Conservation (phyloP, 1,284 basidiomycete species). For the Cutaneotrichosporon mucoides region DNA sequence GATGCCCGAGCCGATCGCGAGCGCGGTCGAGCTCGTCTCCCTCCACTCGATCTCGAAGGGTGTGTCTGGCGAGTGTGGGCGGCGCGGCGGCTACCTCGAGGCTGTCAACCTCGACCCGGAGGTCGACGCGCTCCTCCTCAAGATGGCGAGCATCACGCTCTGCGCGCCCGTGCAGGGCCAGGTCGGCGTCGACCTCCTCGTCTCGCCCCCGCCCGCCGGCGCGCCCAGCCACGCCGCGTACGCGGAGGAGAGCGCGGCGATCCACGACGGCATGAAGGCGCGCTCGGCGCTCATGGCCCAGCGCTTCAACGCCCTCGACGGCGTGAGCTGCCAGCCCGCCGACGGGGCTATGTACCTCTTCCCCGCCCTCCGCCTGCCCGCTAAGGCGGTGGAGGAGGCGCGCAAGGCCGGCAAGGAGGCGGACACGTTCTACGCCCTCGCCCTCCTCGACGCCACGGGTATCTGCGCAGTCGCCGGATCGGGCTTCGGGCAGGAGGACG, state of each 20-base stretch:
- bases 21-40: slow-evolving; percentile 66
- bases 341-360: slow-evolving; percentile 78
- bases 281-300: slow-evolving; percentile 66
- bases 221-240: slow-evolving; percentile 68
- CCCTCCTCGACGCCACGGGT: slow-evolving; percentile 71
- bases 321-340: slow-evolving; percentile 76
- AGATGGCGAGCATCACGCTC: slow-evolving; percentile 79
- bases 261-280: slow-evolving; percentile 63
- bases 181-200: slow-evolving; percentile 80
- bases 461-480: slow-evolving; percentile 84
- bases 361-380: slow-evolving; percentile 63
- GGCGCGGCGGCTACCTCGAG: slow-evolving; percentile 91
- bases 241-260: slow-evolving; percentile 69
- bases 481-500: slow-evolving; percentile 82
- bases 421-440: slow-evolving; percentile 76
- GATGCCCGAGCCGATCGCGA: slow-evolving; percentile 51
- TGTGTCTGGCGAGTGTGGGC: slow-evolving; percentile 82
- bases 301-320: slow-evolving; percentile 67
- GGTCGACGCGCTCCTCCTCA: slow-evolving; percentile 75
- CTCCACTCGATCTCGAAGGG: slow-evolving; percentile 94
- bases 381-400: slow-evolving; percentile 67
- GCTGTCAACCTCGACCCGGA: slow-evolving; percentile 69
- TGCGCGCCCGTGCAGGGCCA: slow-evolving; percentile 74
- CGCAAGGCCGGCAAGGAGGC: slow-evolving; percentile 64
- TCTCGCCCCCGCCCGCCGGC: slow-evolving; percentile 70